Percentiles rank a stretch among this genome's conserved stretches.
These are phyloP conservation scores for Metschnikowia dekortorum DNA, from an alignment of 805 yeast genomes.

Conservation along the genomic window DNA sequence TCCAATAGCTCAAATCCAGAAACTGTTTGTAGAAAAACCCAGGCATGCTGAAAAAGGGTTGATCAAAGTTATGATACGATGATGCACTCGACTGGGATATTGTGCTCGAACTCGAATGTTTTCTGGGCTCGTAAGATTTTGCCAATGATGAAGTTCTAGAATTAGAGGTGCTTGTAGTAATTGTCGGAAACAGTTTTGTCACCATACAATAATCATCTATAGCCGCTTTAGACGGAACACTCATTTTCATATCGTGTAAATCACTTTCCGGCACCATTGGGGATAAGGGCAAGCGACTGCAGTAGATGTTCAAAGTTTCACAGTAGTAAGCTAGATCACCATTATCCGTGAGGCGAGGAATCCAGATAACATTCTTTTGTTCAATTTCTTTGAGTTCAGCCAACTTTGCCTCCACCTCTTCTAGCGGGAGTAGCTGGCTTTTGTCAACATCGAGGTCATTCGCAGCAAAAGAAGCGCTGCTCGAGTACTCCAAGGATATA, in stretches of 20 bases:
- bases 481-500: slow-evolving; percentile 6
- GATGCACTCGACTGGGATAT: slow-evolving; percentile 25
- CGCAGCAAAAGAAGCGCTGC: slow-evolving; percentile 1
- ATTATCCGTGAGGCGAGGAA: slow-evolving; percentile 53
- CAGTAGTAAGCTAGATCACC: slow-evolving; percentile 58
- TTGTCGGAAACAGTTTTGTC: slow-evolving; percentile 5
- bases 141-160: slow-evolving; percentile 11
- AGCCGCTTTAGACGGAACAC: slow-evolving; percentile 24
- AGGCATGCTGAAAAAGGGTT: slow-evolving; percentile 38
- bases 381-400: slow-evolving; percentile 20
- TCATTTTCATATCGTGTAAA: slow-evolving; percentile 18
- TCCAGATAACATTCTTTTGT: slow-evolving; percentile 43
- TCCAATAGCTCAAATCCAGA: slow-evolving; percentile 59
- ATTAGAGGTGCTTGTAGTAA: neutral
- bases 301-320: slow-evolving; percentile 54
- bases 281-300: slow-evolving; percentile 53
- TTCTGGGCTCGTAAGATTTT: slow-evolving; percentile 28
- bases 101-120: slow-evolving; percentile 36
- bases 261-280: slow-evolving; percentile 19
- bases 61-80: slow-evolving; percentile 39
- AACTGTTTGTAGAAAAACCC: slow-evolving; percentile 55
- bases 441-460: slow-evolving; percentile 8
- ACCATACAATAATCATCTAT: slow-evolving; percentile 18
- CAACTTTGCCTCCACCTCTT: slow-evolving; percentile 27
- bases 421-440: slow-evolving; percentile 16